These are phyloP conservation scores for Cladorrhinum samala DNA, from an alignment of 495 filamentous ascomycete species.

Conservation along the genomic window DNA sequence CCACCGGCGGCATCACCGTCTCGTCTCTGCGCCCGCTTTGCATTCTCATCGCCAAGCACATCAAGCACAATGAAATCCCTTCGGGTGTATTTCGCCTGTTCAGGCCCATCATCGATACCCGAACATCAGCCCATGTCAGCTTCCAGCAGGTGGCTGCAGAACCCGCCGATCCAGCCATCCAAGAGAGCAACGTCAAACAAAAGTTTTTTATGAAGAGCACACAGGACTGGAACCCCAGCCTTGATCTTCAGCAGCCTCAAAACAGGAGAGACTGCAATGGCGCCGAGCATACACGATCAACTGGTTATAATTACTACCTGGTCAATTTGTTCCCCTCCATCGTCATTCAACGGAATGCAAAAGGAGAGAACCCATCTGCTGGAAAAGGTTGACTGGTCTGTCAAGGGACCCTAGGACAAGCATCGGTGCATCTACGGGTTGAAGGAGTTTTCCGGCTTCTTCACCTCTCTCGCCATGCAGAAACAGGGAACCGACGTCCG, in stretches of 20 bases:
- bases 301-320: conserved; percentile 47
- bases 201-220: conserved; percentile 37
- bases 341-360: conserved; percentile 35
- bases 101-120: conserved; percentile 24
- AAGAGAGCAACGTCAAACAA: conserved; percentile 34
- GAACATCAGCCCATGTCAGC: conserved; percentile 13
- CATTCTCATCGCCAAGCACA: conserved; percentile 30
- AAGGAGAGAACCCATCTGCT: conserved; percentile 25
- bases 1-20: conserved; percentile 24
- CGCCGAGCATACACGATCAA: conserved; percentile 44
- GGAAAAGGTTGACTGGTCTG: conserved; percentile 29
- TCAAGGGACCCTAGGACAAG: conserved; percentile 16
- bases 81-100: conserved; percentile 26
- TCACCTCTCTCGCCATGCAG: conserved; percentile 38
- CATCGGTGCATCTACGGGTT: conserved; percentile 36
- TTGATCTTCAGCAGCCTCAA: conserved; percentile 34
- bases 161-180: conserved; percentile 31
- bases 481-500: conserved; percentile 34
- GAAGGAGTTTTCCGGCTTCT: conserved; percentile 32
- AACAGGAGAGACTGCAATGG: conserved; percentile 37
- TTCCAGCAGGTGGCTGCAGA: conserved; percentile 27
- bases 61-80: conserved; percentile 17
- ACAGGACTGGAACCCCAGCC: conserved; percentile 36
- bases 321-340: conserved; percentile 38
- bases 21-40: conserved; percentile 26